Conservation (phyloP, 164 flowering plant species). For the Paratinospora sagittata region DNA sequence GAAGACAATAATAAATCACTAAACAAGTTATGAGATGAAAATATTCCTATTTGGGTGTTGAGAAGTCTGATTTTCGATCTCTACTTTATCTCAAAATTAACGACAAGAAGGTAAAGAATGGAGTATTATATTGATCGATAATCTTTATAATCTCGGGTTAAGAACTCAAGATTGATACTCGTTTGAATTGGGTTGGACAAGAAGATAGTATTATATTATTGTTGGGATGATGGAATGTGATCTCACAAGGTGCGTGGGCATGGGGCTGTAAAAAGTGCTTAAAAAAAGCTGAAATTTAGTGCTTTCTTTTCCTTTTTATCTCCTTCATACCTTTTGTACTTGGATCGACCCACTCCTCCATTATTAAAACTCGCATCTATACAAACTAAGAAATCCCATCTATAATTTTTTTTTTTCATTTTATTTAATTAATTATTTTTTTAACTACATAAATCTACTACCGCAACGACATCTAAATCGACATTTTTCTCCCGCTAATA, state of each 20-base stretch:
- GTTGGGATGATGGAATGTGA: not conserved
- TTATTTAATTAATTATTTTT: no score
- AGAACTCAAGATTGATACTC: not conserved
- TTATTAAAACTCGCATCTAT: no score
- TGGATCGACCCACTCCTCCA: no score
- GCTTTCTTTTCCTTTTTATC: not conserved
- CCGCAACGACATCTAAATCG: no score
- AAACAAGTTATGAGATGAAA: no score
- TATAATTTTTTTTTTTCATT: no score
- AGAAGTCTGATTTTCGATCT: not conserved
- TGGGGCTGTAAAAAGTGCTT: not conserved
- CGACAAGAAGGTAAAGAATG: slow-evolving; percentile 1
- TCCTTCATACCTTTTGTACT: not conserved
- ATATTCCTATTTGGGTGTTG: not conserved
- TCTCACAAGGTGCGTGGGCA: not conserved
- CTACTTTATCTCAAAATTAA: not conserved
- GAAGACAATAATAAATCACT: not conserved
- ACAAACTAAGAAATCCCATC: no score
- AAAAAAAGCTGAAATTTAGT: not conserved
- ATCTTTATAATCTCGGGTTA: not conserved
- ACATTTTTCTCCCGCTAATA: no score
- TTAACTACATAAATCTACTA: no score
- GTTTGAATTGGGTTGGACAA: not conserved
- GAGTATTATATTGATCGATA: not conserved
- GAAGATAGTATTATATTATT: not conserved